Evolutionary conservation across 1,139 yeast genomes (phyloP), one percentile per base, ranked within the genome.

Genomic region (Torulaspora globosa): DNA sequence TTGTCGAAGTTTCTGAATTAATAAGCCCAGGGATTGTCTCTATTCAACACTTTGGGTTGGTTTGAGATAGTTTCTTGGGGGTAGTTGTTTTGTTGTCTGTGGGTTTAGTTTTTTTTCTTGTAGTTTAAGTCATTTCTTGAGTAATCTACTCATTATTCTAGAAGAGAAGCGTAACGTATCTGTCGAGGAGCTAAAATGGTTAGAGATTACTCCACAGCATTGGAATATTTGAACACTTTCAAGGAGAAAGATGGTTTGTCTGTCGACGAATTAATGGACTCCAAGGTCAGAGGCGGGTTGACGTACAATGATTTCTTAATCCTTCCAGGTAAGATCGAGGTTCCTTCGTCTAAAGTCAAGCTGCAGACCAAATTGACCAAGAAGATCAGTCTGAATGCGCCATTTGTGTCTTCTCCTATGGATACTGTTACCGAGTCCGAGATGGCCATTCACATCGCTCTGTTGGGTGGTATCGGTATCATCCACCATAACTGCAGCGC

Each of bases 371-470:
- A 78, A 69, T 76, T 92, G 70, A 89, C 98, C 67, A 89, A 85
- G 75, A 85, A 84, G 65, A 92, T 92, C 74, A 73, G 94, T 48
- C 77, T 92, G 70, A 89, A 85, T 74, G 75, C 96, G 43, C 99
- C 99, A 53, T 87, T 92, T 60, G 92, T 92, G 54, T 90, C 97
- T 30, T 88, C 97, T 63, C 99, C 99, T 60, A 92, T 92, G 99
- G 98, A 92, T 72, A 92, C 98, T 44, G 98, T 92, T 54, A 94
- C 99, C 49, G 99, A 92, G 75, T 75, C 89, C 54, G 85, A 82
- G 52, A 92, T 92, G 99, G 98, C 99, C 57, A 92, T 94, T 62
- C 83, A 89, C 73, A 90, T 92, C 97, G 97, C 99, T 59, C 79
- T 92, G 59, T 80, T 90, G 61, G 99, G 99, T 68, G 99, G 99